Evolutionary conservation across 2,329 filamentous ascomycete genomes (phyloP).

Genomic region (Nigrospora sphaerica): DNA sequence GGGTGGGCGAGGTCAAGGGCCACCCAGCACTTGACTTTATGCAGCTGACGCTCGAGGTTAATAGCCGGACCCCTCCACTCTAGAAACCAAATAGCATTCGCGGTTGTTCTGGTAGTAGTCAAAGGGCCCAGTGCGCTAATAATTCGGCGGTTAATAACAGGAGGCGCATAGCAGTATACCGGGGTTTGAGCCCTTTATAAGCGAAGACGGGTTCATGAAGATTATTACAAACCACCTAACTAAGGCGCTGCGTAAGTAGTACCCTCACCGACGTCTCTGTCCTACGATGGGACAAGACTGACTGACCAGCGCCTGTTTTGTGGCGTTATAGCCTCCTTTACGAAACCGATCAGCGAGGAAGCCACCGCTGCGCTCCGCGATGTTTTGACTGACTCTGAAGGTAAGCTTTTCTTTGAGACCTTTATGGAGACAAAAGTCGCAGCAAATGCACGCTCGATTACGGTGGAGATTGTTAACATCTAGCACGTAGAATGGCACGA

Average conservation of each 20-base stretch:
- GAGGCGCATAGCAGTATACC: not conserved
- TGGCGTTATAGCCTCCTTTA: not conserved
- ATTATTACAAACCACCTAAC: not conserved
- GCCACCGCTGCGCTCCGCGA: not conserved
- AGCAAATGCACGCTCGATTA: no score
- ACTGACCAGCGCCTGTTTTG: no score
- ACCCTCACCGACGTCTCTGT: not conserved
- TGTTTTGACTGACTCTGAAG: not conserved
- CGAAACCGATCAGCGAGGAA: not conserved
- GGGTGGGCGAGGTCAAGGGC: not conserved
- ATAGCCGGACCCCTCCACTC: no score
- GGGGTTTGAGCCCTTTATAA: not conserved
- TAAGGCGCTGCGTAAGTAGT: conserved; percentile 9
- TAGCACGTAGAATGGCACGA: conserved; percentile 28
- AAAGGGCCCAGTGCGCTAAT: no score
- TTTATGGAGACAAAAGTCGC: no score
- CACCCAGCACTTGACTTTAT: not conserved
- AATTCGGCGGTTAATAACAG: not conserved
- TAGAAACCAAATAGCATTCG: no score
- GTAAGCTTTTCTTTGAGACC: not conserved
- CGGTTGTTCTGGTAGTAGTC: no score
- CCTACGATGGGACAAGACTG: no score
- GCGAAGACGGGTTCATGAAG: not conserved
- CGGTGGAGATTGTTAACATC: no score
- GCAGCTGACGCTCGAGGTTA: not conserved